A percentile compares a stretch with the other conserved stretches of the same genome.
phyloP scores from a whole-genome alignment of 257 asterid genomes.

The Solanum commersonii region DNA sequence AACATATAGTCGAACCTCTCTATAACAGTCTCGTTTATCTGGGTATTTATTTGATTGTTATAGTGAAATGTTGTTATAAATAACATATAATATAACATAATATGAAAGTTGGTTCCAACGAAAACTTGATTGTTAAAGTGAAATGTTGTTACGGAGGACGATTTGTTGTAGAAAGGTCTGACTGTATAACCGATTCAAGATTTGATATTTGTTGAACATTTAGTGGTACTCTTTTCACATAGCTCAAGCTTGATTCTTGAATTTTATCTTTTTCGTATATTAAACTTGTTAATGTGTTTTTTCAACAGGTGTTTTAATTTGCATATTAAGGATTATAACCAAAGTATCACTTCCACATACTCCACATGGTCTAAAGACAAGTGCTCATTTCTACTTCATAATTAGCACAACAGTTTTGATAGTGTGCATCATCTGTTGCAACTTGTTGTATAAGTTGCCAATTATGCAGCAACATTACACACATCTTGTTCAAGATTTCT shows the following conservation, averaged over 20 bases:
- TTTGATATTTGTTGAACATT: background rate
- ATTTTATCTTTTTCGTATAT: background rate
- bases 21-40: background rate
- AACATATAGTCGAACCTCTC: background rate
- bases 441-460: conserved; percentile 39
- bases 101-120: background rate
- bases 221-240: background rate
- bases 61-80: background rate
- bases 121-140: background rate
- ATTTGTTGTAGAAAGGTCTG: background rate
- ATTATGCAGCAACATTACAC: conserved; percentile 37
- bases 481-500: conserved; percentile 1
- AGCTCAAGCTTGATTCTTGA: background rate
- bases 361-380: conserved; percentile 47
- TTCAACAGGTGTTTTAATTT: conserved; percentile 53
- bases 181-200: background rate
- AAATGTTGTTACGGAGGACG: background rate
- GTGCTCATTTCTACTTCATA: conserved; percentile 60
- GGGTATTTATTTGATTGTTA: background rate
- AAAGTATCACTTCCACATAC: conserved; percentile 73
- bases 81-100: background rate
- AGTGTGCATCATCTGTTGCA: conserved; percentile 48
- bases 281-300: background rate
- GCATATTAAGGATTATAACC: conserved; percentile 48
- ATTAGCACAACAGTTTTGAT: conserved; percentile 28